Evolutionary conservation across 2,329 filamentous ascomycete genomes (phyloP).

Genomic region (Fonsecaea multimorphosa): DNA sequence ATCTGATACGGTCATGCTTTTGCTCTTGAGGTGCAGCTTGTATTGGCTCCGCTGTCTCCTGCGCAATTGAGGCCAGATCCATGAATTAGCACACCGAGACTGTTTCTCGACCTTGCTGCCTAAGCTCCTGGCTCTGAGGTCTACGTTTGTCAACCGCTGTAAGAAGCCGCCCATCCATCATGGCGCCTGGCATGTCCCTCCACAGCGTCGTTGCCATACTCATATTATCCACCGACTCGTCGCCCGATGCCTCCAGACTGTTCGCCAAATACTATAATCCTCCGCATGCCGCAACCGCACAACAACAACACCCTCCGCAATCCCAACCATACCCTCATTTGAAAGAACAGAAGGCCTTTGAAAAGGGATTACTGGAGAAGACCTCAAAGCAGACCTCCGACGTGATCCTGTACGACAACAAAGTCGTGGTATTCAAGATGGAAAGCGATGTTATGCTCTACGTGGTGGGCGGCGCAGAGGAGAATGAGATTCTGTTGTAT

Average conservation of each 20-base stretch:
- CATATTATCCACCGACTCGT: conserved; percentile 73
- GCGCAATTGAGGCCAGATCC: conserved; percentile 22
- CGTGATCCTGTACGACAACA: conserved; percentile 96
- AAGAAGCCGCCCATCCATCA: conserved; percentile 44
- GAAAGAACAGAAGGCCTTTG: conserved; percentile 94
- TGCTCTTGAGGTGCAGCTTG: not conserved
- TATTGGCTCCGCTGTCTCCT: not conserved
- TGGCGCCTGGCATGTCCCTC: conserved; percentile 77
- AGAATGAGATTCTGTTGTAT: conserved; percentile 97
- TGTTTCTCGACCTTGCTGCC: conserved; percentile 1
- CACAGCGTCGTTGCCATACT: conserved; percentile 79
- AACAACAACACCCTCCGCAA: conserved; percentile 62
- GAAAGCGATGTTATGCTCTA: conserved; percentile 98
- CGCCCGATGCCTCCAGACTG: conserved; percentile 78
- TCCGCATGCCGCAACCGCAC: conserved; percentile 66
- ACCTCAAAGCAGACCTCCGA: conserved; percentile 94
- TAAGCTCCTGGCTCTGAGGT: not conserved
- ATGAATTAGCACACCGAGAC: not conserved
- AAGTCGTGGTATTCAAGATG: conserved; percentile 95
- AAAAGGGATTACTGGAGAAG: conserved; percentile 94
- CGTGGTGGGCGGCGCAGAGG: conserved; percentile 85
- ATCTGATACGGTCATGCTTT: not conserved
- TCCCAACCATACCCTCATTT: conserved; percentile 77
- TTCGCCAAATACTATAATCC: conserved; percentile 91
- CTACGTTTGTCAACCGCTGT: not conserved